Conservation (phyloP, 1,284 basidiomycete species). For the Leucocoprinus gongylophorus region DNA sequence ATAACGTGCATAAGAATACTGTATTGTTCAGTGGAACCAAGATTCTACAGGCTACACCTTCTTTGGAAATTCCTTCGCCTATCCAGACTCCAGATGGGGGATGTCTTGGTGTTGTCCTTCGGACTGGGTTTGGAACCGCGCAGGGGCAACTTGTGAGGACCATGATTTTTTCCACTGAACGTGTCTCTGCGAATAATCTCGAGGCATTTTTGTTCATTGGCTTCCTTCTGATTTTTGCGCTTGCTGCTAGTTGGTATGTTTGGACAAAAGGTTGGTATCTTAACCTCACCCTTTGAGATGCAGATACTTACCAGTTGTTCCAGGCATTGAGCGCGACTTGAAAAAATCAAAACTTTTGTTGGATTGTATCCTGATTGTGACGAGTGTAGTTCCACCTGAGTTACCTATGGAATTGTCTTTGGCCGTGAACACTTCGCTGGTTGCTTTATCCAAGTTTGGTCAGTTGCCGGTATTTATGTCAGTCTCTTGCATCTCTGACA, state of each 20-base stretch:
- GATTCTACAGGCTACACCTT: constrained; percentile 74
- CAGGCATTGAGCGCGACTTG: constrained; percentile 81
- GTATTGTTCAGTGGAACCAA: constrained; percentile 93
- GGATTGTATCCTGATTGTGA: constrained; percentile 92
- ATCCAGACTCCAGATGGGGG: constrained; percentile 79
- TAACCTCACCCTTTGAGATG: neutral
- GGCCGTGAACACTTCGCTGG: constrained; percentile 90
- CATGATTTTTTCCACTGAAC: constrained; percentile 96
- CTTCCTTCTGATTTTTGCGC: constrained; percentile 92
- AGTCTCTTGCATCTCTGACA: neutral
- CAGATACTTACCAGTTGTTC: constrained; percentile 1
- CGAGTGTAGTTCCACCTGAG: constrained; percentile 93
- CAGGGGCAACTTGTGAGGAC: constrained; percentile 94
- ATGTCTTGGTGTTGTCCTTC: constrained; percentile 84
- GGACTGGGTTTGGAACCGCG: constrained; percentile 95
- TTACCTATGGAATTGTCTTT: constrained; percentile 93
- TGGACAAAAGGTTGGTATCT: constrained; percentile 75
- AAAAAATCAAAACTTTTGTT: constrained; percentile 91
- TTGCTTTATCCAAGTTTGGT: constrained; percentile 91
- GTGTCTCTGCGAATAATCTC: constrained; percentile 88
- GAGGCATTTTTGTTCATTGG: constrained; percentile 95
- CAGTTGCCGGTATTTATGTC: constrained; percentile 16
- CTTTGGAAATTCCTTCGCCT: constrained; percentile 37
- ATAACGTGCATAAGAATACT: constrained; percentile 80
- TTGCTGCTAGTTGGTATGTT: constrained; percentile 93